Conservation (phyloP, 768 basidiomycete genomes). For the Kwoniella heveanensis region DNA sequence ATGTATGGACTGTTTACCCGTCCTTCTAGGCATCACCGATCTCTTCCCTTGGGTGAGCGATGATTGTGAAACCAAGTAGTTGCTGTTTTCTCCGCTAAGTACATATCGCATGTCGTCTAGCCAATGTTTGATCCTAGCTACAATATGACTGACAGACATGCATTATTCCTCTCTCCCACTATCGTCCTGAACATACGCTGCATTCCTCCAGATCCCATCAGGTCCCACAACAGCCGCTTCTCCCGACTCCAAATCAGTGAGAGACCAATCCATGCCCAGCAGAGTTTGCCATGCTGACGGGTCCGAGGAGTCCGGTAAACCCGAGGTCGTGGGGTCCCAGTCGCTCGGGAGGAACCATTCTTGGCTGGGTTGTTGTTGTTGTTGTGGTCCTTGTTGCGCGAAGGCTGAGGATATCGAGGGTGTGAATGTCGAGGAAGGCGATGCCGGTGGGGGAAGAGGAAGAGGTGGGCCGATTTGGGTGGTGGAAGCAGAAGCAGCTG, state of each 20-base stretch:
- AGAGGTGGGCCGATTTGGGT: neutral
- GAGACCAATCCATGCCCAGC: slow-evolving; percentile 9
- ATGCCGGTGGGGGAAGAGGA: too few species aligned
- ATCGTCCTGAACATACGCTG: neutral
- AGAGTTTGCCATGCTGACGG: slow-evolving; percentile 16
- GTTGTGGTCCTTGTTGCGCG: neutral
- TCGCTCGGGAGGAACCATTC: slow-evolving; percentile 21
- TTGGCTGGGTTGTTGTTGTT: neutral
- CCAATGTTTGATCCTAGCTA: too few species aligned
- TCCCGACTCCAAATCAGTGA: slow-evolving; percentile 8
- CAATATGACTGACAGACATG: too few species aligned
- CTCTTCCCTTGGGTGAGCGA: too few species aligned
- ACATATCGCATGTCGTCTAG: too few species aligned
- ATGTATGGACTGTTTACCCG: too few species aligned
- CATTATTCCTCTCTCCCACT: neutral
- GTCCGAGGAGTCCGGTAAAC: slow-evolving; percentile 20
- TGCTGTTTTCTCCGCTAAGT: too few species aligned
- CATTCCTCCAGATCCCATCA: slow-evolving; percentile 4
- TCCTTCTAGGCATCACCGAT: too few species aligned
- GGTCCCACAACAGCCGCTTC: slow-evolving; percentile 1
- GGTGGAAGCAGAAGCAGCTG: too few species aligned
- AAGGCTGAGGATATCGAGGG: neutral
- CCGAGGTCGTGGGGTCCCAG: slow-evolving; percentile 23
- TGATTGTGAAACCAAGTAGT: too few species aligned
- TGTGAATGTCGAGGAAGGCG: neutral